These are phyloP conservation scores for Wickerhamomyces queroliae DNA, from an alignment of 805 yeast species.

Conservation along the genomic window DNA sequence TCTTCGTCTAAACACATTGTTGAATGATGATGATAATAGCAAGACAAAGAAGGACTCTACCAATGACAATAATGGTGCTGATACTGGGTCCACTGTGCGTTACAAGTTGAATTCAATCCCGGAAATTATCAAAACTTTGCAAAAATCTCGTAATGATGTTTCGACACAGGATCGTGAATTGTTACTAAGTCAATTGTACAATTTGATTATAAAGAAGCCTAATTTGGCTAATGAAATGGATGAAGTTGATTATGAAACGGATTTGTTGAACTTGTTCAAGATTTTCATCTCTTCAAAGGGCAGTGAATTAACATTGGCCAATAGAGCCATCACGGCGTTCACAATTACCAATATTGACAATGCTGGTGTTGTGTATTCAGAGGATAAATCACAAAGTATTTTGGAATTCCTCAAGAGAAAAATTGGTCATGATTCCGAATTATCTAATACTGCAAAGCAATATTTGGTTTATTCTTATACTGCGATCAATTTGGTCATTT, in stretches of 20 bases:
- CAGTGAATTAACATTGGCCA: slow-evolving; percentile 9
- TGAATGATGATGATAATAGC: slow-evolving; percentile 7
- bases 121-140: slow-evolving; percentile 15
- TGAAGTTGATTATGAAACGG: slow-evolving; percentile 12
- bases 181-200: slow-evolving; percentile 19
- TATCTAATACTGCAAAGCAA: slow-evolving; percentile 10
- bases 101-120: slow-evolving; percentile 17
- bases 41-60: slow-evolving; percentile 4
- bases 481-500: slow-evolving; percentile 14
- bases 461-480: slow-evolving; percentile 19
- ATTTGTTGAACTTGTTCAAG: slow-evolving; percentile 12
- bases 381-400: slow-evolving; percentile 12
- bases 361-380: slow-evolving; percentile 11
- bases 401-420: slow-evolving; percentile 14
- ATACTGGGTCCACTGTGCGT: slow-evolving; percentile 8
- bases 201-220: slow-evolving; percentile 15
- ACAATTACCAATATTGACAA: slow-evolving; percentile 20
- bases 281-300: slow-evolving; percentile 13
- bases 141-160: slow-evolving; percentile 15
- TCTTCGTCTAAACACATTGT: slow-evolving; percentile 14
- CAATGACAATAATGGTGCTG: slow-evolving; percentile 5
- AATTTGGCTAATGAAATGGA: slow-evolving; percentile 9
- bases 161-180: slow-evolving; percentile 19
- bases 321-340: slow-evolving; percentile 16
- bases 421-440: slow-evolving; percentile 11